Evolutionary conservation across 164 flowering plant genomes (phyloP), one percentile per base, ranked within the genome.

Genomic region (Magnolia kwangsiensis): DNA sequence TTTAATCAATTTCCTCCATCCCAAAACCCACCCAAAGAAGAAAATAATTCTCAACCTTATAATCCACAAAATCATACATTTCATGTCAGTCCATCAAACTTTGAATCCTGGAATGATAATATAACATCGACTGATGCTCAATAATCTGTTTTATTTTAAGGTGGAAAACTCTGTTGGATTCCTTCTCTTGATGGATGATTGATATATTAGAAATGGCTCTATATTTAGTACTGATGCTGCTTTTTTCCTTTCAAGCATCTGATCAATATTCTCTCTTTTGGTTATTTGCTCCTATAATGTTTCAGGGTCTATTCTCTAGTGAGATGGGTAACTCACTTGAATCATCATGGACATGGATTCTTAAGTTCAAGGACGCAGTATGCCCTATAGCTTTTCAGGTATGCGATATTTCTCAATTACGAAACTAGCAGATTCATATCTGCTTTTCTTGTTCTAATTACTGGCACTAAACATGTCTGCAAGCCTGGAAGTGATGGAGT

Each of bases 351-450:
- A 77, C 71, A 51, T 91, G 86, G 89, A 86, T 93, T 91, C 82
- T 87, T 59, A 90, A 91, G 83, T 86, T 96, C 79, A 91, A 95
- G 90, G 97, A 91, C 58, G 87, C 84, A 66, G 78, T 94, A 66
- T 90, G 81, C 73, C 83, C 92, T 58, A 76, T 91, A 71, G 99
- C 98, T n/a, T 92, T 90, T 79, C 90, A 90, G 92, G 99, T 89
- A 81, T 76, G 74, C 68, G 50, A 10, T 21, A 19, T 21, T 49
- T 64, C 50, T 13, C 72, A 69, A 16, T 66, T 8, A 29, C 11
- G 45, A 69, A 21, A 66, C 9, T 24, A 4, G 8, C 63, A 68
- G 8, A 18, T 75, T 50, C 63, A 69, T 45, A 58, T 76, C 18
- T 70, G 55, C 21, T n/a, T 8, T 50, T 19, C 24, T 58, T 78